Conservation (phyloP, 768 basidiomycete species). For the Holtermannia corniformis region DNA sequence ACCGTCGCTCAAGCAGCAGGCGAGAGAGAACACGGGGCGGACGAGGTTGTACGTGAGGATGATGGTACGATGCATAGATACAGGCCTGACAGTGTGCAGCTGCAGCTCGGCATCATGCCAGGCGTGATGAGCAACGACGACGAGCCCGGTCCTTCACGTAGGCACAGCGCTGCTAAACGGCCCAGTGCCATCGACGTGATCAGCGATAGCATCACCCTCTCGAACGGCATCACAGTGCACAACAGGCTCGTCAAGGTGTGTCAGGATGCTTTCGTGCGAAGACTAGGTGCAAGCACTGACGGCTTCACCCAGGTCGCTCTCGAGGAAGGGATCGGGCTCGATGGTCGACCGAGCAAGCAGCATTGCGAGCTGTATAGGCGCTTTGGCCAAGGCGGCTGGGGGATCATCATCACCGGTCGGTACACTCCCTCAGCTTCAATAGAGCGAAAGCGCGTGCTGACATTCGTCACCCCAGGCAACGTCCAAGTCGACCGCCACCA, state of each 20-base stretch:
- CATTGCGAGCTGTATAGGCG: constrained; percentile 59
- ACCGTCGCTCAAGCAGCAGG: too few species aligned
- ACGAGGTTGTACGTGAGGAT: too few species aligned
- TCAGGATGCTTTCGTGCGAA: not conserved
- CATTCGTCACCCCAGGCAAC: constrained; percentile 41
- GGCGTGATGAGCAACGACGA: too few species aligned
- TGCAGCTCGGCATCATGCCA: too few species aligned
- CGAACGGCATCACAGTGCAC: constrained; percentile 30
- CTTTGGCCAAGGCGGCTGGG: constrained; percentile 74
- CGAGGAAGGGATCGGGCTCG: constrained; percentile 72
- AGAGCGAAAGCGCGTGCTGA: constrained; percentile 40
- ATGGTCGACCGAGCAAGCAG: constrained; percentile 58
- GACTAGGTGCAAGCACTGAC: not conserved
- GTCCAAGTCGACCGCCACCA: constrained; percentile 33
- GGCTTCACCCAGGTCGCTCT: constrained; percentile 60
- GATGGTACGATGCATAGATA: too few species aligned
- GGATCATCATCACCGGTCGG: constrained; percentile 72
- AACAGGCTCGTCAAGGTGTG: constrained; percentile 50
- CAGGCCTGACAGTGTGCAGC: too few species aligned
- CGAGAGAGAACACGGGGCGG: too few species aligned
- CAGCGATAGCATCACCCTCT: constrained; percentile 16
- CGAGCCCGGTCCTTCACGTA: too few species aligned
- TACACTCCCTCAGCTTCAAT: not conserved
- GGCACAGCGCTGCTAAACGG: too few species aligned
- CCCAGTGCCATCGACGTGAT: too few species aligned